Evolutionary conservation across 176 grass and related monocot species (phyloP).

Genomic region (Eleusine indica): DNA sequence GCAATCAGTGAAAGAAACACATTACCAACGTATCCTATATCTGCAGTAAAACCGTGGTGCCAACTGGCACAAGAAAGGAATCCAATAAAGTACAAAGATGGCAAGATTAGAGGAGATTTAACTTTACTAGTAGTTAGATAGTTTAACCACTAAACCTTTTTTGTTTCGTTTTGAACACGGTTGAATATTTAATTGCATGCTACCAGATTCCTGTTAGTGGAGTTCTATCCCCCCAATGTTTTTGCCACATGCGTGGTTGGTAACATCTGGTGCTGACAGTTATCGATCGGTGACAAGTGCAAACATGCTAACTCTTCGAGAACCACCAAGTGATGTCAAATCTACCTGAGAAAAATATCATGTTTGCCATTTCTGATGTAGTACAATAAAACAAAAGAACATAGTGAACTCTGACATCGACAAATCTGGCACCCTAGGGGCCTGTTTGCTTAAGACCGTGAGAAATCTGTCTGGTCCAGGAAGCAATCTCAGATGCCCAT

Average conservation of each 20-base stretch:
- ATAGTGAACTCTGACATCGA: not conserved
- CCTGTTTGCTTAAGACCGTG: no score
- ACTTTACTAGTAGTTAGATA: not conserved
- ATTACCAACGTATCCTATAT: not conserved
- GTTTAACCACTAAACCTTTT: not conserved
- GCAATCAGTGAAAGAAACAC: not conserved
- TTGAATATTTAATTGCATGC: not conserved
- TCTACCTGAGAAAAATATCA: not conserved
- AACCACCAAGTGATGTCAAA: not conserved
- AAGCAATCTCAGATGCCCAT: no score
- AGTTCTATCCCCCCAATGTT: not conserved
- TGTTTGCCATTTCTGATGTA: not conserved
- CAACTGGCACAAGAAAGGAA: slow-evolving; percentile 3
- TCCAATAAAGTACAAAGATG: not conserved
- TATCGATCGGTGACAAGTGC: not conserved
- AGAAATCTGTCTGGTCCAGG: no score
- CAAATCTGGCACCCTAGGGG: no score
- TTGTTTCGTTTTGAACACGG: not conserved
- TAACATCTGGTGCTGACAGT: not conserved
- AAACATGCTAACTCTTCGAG: not conserved
- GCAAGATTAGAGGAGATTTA: not conserved
- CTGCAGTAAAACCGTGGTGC: not conserved
- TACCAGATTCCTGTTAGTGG: slow-evolving; percentile 3
- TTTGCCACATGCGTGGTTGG: not conserved
- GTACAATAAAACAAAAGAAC: not conserved